Conservation (phyloP, 2,329 filamentous ascomycete species). For the Cryphonectria japonica region DNA sequence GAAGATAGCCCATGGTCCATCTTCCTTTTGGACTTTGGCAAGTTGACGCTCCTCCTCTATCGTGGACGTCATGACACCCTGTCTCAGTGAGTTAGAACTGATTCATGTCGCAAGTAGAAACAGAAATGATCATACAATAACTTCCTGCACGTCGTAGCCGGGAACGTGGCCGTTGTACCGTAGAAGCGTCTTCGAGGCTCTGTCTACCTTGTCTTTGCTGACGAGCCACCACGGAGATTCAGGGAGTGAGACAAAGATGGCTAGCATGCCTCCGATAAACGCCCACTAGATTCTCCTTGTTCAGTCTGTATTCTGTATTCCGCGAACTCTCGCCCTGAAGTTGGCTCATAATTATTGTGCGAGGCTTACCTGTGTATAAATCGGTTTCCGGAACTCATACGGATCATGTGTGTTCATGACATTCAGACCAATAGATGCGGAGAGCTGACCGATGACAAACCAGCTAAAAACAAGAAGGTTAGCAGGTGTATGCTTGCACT, state of each 20-base stretch:
- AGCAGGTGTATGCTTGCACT: background rate
- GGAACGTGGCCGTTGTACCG: constrained; percentile 25
- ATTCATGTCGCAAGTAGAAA: background rate
- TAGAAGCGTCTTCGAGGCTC: background rate
- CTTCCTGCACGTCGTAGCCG: constrained; percentile 27
- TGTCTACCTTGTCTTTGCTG: background rate
- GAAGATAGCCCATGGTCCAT: constrained; percentile 5
- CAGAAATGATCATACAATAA: constrained; percentile 24
- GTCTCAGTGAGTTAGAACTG: constrained; percentile 14
- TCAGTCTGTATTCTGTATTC: background rate
- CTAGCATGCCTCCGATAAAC: constrained; percentile 31
- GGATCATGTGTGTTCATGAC: constrained; percentile 19
- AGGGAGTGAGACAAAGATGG: constrained; percentile 31
- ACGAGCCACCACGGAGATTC: constrained; percentile 25
- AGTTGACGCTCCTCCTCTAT: constrained; percentile 29
- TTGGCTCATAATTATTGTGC: background rate
- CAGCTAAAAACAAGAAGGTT: background rate
- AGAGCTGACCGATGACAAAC: constrained; percentile 9
- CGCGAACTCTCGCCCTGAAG: background rate
- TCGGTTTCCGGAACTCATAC: constrained; percentile 26
- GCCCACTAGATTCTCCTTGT: constrained; percentile 20
- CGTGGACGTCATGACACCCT: constrained; percentile 32
- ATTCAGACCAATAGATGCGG: constrained; percentile 3
- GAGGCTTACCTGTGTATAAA: constrained; percentile 18
- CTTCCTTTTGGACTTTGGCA: constrained; percentile 15